Conservation (phyloP, 345 rosid genomes). For the Arabidopsis suecica region DNA sequence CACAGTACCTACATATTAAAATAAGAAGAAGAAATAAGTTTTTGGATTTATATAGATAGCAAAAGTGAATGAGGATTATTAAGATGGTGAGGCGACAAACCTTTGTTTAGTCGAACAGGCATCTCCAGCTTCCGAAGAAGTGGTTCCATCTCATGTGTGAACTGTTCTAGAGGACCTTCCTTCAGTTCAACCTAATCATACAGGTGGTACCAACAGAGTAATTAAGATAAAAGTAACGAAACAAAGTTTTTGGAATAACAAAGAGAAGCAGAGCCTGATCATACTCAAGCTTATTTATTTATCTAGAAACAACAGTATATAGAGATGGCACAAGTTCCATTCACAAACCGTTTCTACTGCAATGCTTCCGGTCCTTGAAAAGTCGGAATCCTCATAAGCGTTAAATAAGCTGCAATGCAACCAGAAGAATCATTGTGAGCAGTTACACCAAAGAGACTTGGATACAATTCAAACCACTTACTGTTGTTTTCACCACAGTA, state of each 20-base stretch:
- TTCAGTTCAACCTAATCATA: slow-evolving; percentile 72
- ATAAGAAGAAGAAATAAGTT: background rate
- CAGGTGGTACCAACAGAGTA: background rate
- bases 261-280: background rate
- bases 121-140: slow-evolving; percentile 87
- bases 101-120: slow-evolving; percentile 96
- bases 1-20: slow-evolving; percentile 66
- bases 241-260: background rate
- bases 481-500: background rate
- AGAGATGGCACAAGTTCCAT: slow-evolving; percentile 5
- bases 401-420: slow-evolving; percentile 67
- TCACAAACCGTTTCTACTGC: slow-evolving; percentile 72
- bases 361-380: slow-evolving; percentile 82
- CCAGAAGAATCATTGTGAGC: background rate
- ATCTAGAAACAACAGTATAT: background rate
- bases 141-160: slow-evolving; percentile 99
- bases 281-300: background rate
- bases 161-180: slow-evolving; percentile 89
- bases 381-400: slow-evolving; percentile 79
- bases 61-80: background rate
- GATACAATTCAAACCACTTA: background rate
- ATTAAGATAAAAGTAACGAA: background rate
- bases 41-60: background rate
- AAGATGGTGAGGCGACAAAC: slow-evolving; percentile 44
- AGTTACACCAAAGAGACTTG: background rate